Conservation (phyloP, 441 rosid species). For the Eutrema salsugineum region DNA sequence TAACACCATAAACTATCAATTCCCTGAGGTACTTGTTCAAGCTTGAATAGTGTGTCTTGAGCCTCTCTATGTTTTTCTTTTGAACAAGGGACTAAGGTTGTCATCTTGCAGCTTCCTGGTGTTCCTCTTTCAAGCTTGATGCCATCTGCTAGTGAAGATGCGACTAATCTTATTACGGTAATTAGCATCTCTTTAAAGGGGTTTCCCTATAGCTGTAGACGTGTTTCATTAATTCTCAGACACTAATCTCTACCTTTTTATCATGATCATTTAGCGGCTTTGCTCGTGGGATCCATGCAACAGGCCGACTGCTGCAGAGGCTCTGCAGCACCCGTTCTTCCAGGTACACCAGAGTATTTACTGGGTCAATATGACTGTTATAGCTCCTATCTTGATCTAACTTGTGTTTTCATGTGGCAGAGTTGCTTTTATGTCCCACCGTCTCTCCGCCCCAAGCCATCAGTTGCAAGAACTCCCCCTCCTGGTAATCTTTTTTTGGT, state of each 20-base stretch:
- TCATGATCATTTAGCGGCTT: constrained; percentile 49
- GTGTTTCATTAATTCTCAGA: not conserved
- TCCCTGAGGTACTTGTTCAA: constrained; percentile 44
- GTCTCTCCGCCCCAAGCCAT: constrained; percentile 61
- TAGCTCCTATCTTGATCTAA: not conserved
- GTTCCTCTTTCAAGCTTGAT: constrained; percentile 53
- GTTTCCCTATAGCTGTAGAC: not conserved
- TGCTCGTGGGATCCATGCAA: constrained; percentile 89
- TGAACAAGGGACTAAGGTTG: not conserved
- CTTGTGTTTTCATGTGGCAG: constrained; percentile 38
- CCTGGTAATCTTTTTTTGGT: constrained; percentile 48
- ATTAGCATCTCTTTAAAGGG: not conserved
- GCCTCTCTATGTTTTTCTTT: not conserved
- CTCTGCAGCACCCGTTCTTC: constrained; percentile 85
- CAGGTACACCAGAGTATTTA: constrained; percentile 44
- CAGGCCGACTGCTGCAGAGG: constrained; percentile 86
- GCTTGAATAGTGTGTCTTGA: not conserved
- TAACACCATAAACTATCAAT: constrained; percentile 62
- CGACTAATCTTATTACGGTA: constrained; percentile 64
- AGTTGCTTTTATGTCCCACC: constrained; percentile 87
- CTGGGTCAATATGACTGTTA: not conserved
- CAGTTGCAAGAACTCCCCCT: constrained; percentile 62
- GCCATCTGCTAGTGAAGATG: constrained; percentile 78
- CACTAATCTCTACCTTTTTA: not conserved
- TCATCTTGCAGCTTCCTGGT: constrained; percentile 54